These are phyloP conservation scores for Nicotiana obtusifolia DNA, from an alignment of 257 asterid species.

Conservation along the genomic window DNA sequence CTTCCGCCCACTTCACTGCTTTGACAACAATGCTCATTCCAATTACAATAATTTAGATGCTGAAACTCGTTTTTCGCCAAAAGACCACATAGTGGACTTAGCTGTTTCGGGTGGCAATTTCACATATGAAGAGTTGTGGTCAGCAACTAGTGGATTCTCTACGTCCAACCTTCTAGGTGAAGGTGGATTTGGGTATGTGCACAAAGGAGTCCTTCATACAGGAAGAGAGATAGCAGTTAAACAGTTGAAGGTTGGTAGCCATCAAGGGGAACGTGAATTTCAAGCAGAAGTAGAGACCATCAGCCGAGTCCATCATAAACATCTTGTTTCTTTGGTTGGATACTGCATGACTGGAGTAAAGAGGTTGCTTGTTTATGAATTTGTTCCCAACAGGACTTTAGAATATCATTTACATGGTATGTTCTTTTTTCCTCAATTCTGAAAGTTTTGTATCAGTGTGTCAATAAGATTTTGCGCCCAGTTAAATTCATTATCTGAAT, in stretches of 20 bases:
- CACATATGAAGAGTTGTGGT: conserved; percentile 46
- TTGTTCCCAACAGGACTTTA: conserved; percentile 42
- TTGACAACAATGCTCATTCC: conserved; percentile 3
- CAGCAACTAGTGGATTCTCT: conserved; percentile 44
- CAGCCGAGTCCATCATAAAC: conserved; percentile 63
- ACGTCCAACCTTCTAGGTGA: conserved; percentile 49
- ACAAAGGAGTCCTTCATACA: conserved; percentile 59
- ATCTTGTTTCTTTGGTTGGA: conserved; percentile 59
- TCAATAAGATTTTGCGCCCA: neutral
- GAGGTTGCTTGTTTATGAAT: conserved; percentile 59
- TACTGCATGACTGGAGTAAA: conserved; percentile 50
- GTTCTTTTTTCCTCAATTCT: neutral
- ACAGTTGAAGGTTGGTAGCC: conserved; percentile 50
- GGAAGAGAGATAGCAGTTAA: conserved; percentile 55
- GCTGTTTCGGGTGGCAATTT: conserved; percentile 16
- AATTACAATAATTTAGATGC: neutral
- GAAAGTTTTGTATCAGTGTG: neutral
- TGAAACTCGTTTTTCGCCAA: conserved; percentile 8
- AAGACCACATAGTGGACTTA: conserved; percentile 7
- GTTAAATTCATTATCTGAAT: neutral
- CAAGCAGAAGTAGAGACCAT: conserved; percentile 65
- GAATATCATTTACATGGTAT: conserved; percentile 64
- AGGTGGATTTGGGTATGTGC: conserved; percentile 69
- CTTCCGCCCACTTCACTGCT: conserved; percentile 1
- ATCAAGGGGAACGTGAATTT: conserved; percentile 63